Conservation (phyloP, 495 filamentous ascomycete genomes). For the Amniculicola lignicola region DNA sequence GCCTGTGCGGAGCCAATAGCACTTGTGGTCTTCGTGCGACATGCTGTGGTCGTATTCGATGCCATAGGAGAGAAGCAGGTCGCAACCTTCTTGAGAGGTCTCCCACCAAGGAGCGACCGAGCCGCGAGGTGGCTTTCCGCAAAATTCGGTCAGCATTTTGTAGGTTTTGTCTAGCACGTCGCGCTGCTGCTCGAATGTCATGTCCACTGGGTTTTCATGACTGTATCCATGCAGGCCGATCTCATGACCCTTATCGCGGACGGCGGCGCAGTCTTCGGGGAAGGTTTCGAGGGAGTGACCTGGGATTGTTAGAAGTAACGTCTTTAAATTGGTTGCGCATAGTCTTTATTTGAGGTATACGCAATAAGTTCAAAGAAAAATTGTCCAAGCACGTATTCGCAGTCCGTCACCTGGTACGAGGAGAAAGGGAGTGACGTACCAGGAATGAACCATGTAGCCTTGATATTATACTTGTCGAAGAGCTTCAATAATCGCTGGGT, state of each 20-base stretch:
- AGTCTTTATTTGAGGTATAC: too few species aligned
- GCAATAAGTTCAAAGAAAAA: too few species aligned
- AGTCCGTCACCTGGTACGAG: too few species aligned
- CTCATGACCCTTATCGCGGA: conserved; percentile 74
- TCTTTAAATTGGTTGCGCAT: too few species aligned
- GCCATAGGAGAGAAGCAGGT: conserved; percentile 46
- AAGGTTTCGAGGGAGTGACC: conserved; percentile 78
- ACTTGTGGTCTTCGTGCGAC: conserved; percentile 49
- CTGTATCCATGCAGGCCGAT: conserved; percentile 63
- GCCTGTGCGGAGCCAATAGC: conserved; percentile 53
- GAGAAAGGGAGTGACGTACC: conserved; percentile 1
- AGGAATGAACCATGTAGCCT: conserved; percentile 79
- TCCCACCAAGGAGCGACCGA: conserved; percentile 58
- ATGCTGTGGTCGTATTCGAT: conserved; percentile 46
- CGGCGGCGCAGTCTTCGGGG: conserved; percentile 68
- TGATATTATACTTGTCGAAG: conserved; percentile 77
- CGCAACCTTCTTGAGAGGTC: conserved; percentile 50
- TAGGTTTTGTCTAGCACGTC: conserved; percentile 76
- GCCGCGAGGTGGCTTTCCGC: conserved; percentile 65
- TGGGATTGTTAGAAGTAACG: neutral
- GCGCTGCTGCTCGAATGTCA: conserved; percentile 71
- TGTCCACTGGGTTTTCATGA: conserved; percentile 71
- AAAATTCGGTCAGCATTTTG: conserved; percentile 67
- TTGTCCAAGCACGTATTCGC: neutral
- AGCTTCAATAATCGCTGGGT: conserved; percentile 69